Evolutionary conservation across 257 asterid species (phyloP), one percentile per base, ranked within the genome.

Genomic region (Datura wrightii): DNA sequence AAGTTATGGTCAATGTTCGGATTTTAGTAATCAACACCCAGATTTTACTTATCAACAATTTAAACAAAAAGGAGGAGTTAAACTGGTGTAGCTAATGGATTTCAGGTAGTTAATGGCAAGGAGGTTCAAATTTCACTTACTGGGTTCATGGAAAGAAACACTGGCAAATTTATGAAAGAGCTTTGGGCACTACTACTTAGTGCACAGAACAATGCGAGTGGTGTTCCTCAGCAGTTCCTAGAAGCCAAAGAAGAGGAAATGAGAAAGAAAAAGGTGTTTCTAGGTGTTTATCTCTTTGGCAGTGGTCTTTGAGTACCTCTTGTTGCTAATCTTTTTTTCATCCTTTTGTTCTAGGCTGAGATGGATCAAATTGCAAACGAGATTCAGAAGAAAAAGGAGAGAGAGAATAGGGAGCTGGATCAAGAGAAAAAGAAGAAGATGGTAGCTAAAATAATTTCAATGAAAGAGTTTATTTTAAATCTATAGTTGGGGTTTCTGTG

Each of bases 81-180:
- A 10, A 54, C 15, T 80, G 54, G 10, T 67, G 63, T 37, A 8
- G 14, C 67, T 50, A 34, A 62, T 79, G 88, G 88, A 83, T 46
- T 89, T 90, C 97, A 95, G 99, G 92, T 86, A 69, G 98, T 95
- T 79, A 94, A 97, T 84, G 99, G 99, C 19, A 97, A 97, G 90
- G 93, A 94, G 89, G 71, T 97, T 86, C 99, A 97, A 86, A 97
- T 97, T 86, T 86, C 92, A 80, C 97, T 97, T 69, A 95, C 99
- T 85, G 99, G 99, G 72, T 97, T 97, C 87, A 94, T 97, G 99
- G 99, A 97, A 92, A 95, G 98, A 88, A 97, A 97, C 87, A 97
- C 99, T 5, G 98, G 94, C 31, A 97, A 97, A 93, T 95, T 97
- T 84, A 97, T 97, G 99, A 97, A 95, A 85, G 99, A 97, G 95